Conservation (phyloP, 2,329 filamentous ascomycete species). For the Paracoccidioides brasiliensis region DNA sequence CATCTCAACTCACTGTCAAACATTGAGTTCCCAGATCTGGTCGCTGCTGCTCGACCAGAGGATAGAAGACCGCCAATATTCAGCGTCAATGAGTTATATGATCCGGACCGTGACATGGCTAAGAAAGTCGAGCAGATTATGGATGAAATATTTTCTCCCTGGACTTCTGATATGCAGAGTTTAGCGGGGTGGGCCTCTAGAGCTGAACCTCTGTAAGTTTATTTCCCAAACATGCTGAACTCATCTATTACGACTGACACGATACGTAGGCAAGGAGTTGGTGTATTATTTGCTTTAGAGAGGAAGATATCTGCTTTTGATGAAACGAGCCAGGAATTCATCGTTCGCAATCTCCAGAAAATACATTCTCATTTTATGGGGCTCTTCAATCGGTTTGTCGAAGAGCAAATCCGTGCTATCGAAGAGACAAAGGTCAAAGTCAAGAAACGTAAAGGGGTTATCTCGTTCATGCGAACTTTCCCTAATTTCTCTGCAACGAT, state of each 20-base stretch:
- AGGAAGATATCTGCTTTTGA: conserved; percentile 65
- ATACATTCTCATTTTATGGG: conserved; percentile 60
- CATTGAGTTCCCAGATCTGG: conserved; percentile 69
- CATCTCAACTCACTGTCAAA: conserved; percentile 77
- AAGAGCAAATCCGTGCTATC: conserved; percentile 88
- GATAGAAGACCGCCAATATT: conserved; percentile 61
- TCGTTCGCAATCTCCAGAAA: conserved; percentile 66
- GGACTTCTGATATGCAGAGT: conserved; percentile 62
- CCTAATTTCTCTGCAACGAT: conserved; percentile 71
- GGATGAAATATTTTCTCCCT: conserved; percentile 76
- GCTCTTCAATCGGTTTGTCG: conserved; percentile 77
- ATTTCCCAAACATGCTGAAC: background rate
- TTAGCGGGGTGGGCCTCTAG: conserved; percentile 74
- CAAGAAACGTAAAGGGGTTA: conserved; percentile 95
- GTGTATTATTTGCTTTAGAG: conserved; percentile 69
- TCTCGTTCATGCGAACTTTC: conserved; percentile 88
- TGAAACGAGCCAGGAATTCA: conserved; percentile 86
- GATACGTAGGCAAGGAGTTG: conserved; percentile 62
- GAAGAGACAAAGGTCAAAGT: conserved; percentile 98
- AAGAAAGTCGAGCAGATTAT: conserved; percentile 72
- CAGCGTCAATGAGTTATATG: conserved; percentile 61
- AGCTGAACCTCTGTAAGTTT: conserved; percentile 64
- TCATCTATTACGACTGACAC: conserved; percentile 17
- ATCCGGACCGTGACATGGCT: conserved; percentile 79
- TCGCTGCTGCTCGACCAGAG: conserved; percentile 52